A percentile compares a stretch with the other conserved stretches of the same genome.
phyloP scores from a whole-genome alignment of 176 grass and related monocot genomes.

The Guadua angustifolia region DNA sequence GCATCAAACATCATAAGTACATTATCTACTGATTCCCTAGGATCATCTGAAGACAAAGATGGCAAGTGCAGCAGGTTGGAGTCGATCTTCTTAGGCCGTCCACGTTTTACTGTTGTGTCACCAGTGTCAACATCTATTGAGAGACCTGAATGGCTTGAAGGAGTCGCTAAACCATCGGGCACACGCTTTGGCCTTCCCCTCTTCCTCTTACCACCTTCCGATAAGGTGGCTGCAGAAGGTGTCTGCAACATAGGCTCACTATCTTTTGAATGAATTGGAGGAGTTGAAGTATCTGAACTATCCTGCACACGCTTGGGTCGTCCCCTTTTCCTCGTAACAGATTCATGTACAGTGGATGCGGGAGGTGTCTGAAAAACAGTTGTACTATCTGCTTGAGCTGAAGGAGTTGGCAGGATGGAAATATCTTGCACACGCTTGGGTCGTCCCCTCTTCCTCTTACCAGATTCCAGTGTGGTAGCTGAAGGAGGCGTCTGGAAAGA shows the following conservation, averaged over 20 bases:
- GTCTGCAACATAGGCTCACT: conserved; percentile 18
- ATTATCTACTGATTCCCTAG: conserved; percentile 70
- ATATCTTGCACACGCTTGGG: conserved; percentile 42
- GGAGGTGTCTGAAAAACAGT: conserved; percentile 46
- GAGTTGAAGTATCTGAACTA: conserved; percentile 31
- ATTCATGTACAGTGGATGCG: conserved; percentile 31
- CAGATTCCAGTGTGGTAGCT: conserved; percentile 34
- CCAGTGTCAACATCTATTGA: conserved; percentile 35
- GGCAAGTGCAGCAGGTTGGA: conserved; percentile 44
- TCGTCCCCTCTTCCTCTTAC: conserved; percentile 54
- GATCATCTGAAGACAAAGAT: conserved; percentile 55
- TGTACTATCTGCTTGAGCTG: conserved; percentile 18
- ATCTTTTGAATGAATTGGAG: conserved; percentile 41
- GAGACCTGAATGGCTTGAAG: conserved; percentile 37
- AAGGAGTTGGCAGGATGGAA: conserved; percentile 21
- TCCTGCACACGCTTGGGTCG: conserved; percentile 38
- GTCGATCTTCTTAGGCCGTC: conserved; percentile 50
- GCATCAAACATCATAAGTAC: conserved; percentile 85
- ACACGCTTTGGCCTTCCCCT: conserved; percentile 45
- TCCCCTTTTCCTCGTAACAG: conserved; percentile 46
- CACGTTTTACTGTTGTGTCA: conserved; percentile 36
- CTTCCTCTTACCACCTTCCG: conserved; percentile 51
- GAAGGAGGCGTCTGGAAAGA: conserved; percentile 35
- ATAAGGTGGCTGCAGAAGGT: conserved; percentile 12
- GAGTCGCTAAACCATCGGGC: conserved; percentile 26